Evolutionary conservation across 108 stramenopile species (phyloP), one percentile per base, ranked within the genome.

Genomic region (Conticribra weissflogii): DNA sequence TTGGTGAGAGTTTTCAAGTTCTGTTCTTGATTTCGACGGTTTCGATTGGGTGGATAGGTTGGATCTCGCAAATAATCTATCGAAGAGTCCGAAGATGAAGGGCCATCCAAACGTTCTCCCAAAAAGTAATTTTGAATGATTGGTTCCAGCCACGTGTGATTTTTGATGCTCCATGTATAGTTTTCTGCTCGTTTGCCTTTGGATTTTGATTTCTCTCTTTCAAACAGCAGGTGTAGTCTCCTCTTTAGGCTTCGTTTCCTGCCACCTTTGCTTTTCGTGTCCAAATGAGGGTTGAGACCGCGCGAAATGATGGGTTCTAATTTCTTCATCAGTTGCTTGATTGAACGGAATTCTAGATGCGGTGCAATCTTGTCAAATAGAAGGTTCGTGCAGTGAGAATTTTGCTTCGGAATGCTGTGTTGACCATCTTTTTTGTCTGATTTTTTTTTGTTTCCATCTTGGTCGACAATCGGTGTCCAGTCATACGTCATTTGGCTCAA

Each of bases 41-140:
- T 80, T 46, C 48, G 61, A 66, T 80, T 80, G 14, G 74, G 74
- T 32, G 79, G 79, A 59, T 71, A 80, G 18, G 69, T 80, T 22
- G 59, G 54, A 71, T 80, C 69, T 5, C 50, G 15, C 34, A 72
- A 49, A 36, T 59, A 63, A 5, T 12, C 29, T 15, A 21, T 27
- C 29, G n/a, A 54, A 23, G 23, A 12, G 24, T 21, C 15, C 15
- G 25, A 46, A 24, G 46, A 31, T 68, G 28, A 15, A 16, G 75
- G 54, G 23, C 22, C 24, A 36, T 76, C 74, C 45, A 76, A 59
- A 24, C 21, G 69, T 49, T 76, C 36, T 0, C 79, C 79, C 59
- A 71, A 53, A 8, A 80, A 36, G 29, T 70, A 80, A 28, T 75
- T 18, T 32, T 66, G 52, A 1, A 80, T 22, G 0, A 70, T 23